Evolutionary conservation across 257 asterid genomes (phyloP), one percentile per base, ranked within the genome.

Genomic region (Solanum chiquidenum): DNA sequence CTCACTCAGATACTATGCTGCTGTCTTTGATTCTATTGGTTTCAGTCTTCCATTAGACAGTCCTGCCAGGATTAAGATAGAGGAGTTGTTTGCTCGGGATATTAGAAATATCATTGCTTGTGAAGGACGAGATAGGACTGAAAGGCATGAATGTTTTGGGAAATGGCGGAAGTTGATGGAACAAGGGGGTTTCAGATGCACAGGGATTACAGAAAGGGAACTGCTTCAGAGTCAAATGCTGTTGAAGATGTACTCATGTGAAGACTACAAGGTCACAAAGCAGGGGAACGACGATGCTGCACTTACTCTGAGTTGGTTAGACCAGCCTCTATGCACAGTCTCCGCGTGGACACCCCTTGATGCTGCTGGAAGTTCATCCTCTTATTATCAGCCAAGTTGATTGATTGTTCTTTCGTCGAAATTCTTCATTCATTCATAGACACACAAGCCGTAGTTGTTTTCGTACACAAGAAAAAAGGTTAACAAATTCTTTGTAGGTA

Each of bases 81-180:
- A 96, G 92, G 99, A 94, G 77, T 92, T 96, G 94, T 96, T 93
- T 20, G 98, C 90, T 23, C 90, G 93, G 0, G 98, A 96, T 37
- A 93, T 97, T 25, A 89, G 96, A 90, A 96, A 94, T 46, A 91
- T 97, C 76, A 86, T 97, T 4, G 93, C 94, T 5, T 95, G 96
- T 25, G 99, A 97, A 87, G 99, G 99, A 35, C 89, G 92, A 21
- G 98, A 94, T 25, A 93, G 99, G 91, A 52, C 66, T 3, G 99
- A 97, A 86, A 94, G 99, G 89, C 99, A 97, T 83, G 94, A 92
- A 66, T 66, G 83, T 16, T 94, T 93, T 18, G 91, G 80, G 40
- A 92, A 86, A 89, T 97, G 99, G 99, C 87, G 44, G 58, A 85
- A 88, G 90, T 20, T 92, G 92, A 94, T 96, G 98, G 98, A 92